Base-by-base conservation (phyloP, 2,329 filamentous ascomycete species). In the Pestalotiopsis sp. region DNA sequence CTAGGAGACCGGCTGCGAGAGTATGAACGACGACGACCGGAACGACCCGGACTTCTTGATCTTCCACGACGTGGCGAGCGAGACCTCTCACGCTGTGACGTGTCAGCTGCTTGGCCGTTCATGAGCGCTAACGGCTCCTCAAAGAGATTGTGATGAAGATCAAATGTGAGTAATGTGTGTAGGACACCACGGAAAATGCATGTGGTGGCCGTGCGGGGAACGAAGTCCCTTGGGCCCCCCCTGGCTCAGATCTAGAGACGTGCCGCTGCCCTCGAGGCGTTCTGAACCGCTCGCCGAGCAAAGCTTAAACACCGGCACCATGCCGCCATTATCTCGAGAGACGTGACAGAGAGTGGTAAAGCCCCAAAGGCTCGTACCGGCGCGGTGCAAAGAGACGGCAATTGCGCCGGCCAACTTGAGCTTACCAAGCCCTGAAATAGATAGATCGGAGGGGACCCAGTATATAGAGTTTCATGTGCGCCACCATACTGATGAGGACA, bases 1-100 rank as follows among this genome's bases (percentile, higher is more conserved):
- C 92, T 94, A 77, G 89, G 88, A 80, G 92, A 95, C 80, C 92
- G 91, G 84, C 90, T 93, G 77, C 92, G 91, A 70, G 92, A 93
- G 80, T 92, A 94, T 66, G 92, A 95, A 75, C 92, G 91, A 78
- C 92, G 92, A 78, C 87, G 89, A 78, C 88, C 83, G 71, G 86
- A 85, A 71, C 87, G 90, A 79, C 90, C 89, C 75, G 92, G 93
- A 84, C 93, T 97, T 83, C 94, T 92, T 77, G 94, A 97, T 82
- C 94, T 91, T 81, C 89, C 88, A 82, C 92, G 90, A 79, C 91
- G 91, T 78, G 92, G 91, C 75, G 92, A 93, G 81, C 92, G 90
- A 82, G 90, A 91, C 85, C 91, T 92, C 90, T 97, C 93, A 82
- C 93, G 93, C 93, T 95, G 86, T 67, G 76, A 74, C 69, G 68